A percentile compares a stretch with the other conserved stretches of the same genome.
Evolutionary conservation across 2,329 filamentous ascomycete genomes (phyloP).

Genomic region (Aureobasidium melanogenum): DNA sequence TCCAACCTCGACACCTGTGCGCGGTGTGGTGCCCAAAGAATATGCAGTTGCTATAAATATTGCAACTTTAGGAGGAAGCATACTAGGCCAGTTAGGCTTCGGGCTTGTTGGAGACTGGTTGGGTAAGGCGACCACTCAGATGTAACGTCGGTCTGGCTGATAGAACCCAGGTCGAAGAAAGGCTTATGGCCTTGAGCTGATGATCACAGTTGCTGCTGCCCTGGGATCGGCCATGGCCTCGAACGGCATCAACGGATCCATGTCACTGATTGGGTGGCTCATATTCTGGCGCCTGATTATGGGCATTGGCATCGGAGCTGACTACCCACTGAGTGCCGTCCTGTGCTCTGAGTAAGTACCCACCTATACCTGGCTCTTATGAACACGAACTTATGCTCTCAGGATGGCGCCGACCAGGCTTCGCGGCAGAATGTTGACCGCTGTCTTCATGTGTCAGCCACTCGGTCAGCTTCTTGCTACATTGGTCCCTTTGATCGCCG

Average conservation of each 20-base stretch:
- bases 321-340: conserved; percentile 30
- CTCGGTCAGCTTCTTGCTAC: conserved; percentile 28
- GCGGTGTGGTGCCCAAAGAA: conserved; percentile 12
- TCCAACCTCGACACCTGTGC: background rate
- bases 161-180: conserved; percentile 26
- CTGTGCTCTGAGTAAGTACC: conserved; percentile 29
- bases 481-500: background rate
- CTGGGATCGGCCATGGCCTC: conserved; percentile 61
- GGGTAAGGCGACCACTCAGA: background rate
- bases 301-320: conserved; percentile 32
- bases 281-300: conserved; percentile 32
- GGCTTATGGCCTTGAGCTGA: conserved; percentile 33
- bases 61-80: conserved; percentile 31
- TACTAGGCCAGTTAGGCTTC: conserved; percentile 31
- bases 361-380: background rate
- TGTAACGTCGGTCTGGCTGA: background rate
- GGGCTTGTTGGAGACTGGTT: conserved; percentile 28
- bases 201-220: conserved; percentile 52
- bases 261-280: conserved; percentile 28
- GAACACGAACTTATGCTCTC: background rate
- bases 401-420: conserved; percentile 25
- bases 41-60: conserved; percentile 28
- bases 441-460: conserved; percentile 35
- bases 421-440: conserved; percentile 32
- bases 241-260: background rate